Conservation (phyloP, 148 eudicot genomes). For the Chenopodium formosanum region DNA sequence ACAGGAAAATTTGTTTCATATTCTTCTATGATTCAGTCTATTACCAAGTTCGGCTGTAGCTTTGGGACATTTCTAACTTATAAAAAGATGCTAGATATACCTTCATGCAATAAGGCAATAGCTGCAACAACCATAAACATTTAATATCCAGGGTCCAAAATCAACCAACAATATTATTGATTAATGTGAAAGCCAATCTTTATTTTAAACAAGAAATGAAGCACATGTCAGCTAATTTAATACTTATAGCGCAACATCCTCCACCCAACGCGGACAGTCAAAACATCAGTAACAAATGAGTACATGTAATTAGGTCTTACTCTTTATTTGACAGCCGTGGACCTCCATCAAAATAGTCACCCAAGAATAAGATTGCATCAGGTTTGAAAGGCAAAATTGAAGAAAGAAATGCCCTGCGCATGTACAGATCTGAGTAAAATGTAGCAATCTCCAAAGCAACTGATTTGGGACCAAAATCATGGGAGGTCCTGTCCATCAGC, state of each 20-base stretch:
- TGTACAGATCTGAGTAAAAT: conserved; percentile 84
- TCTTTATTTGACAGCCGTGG: conserved; percentile 60
- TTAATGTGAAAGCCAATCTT: too few species aligned
- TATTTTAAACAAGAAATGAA: not conserved
- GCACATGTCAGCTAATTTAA: not conserved
- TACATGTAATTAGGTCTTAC: conserved; percentile 45
- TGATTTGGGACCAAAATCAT: conserved; percentile 67
- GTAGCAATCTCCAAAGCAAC: conserved; percentile 65
- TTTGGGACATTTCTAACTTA: not conserved
- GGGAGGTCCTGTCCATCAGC: conserved; percentile 91
- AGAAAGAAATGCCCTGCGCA: conserved; percentile 82
- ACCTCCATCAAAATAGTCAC: conserved; percentile 95
- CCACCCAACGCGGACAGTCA: not conserved
- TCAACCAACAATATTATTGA: not conserved
- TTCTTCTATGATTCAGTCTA: not conserved
- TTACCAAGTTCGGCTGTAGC: not conserved
- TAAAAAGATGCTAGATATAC: not conserved
- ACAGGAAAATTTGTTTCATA: too few species aligned
- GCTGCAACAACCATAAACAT: not conserved
- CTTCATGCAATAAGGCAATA: not conserved
- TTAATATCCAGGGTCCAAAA: not conserved
- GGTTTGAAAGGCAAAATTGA: conserved; percentile 74
- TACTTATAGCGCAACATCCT: not conserved
- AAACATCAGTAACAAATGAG: not conserved
- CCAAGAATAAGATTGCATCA: conserved; percentile 77